Base-by-base conservation (phyloP, 805 yeast genomes). In the Pichia scutulata region DNA sequence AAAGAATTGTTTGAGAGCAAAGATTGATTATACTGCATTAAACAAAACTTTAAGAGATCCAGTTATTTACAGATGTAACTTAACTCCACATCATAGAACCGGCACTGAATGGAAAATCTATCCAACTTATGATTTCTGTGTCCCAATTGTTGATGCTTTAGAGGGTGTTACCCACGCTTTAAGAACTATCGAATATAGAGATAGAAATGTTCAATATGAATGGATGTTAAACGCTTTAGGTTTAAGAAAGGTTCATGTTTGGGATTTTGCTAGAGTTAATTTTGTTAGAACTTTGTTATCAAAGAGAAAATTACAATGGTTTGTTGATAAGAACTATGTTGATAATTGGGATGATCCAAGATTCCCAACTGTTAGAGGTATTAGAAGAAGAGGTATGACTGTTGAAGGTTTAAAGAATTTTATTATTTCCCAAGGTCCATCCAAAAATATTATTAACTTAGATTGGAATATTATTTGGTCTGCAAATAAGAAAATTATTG, bases 381-480 rank as follows among this genome's bases (percentile, higher is more conserved):
- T 92, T 48, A 88, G 97, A 76, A 84, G 99, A 78, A 86, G 99
- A 76, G 99, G 99, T 75, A 93, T 93, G 99, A 82, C 97, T 39
- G 95, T 93, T 56, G 97, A 93, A 74, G 99, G 98, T 58, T 81
- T 93, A 69, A 82, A 92, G 71, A 86, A 87, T 77, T 93, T 93
- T 63, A 86, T 93, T 58, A 76, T 93, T 55, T 79, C 95, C 46
- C 98, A 93, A 75, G 99, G 99, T 63, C 99, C 99, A 40, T 92
- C 98, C 44, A 89, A 85, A 74, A 93, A 93, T 75, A 89, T 93
- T 63, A 84, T 93, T 66, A 93, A 95, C 76, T 76, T 93, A 66
- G 99, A 93, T 69, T 93, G 99, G 99, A 86, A 86, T 57, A 78
- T 89, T 57, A 90, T 93, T 63, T 93, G 99, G 99, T 93, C 98